Evolutionary conservation across 2,329 filamentous ascomycete genomes (phyloP).

Genomic region (Apiospora hydei): DNA sequence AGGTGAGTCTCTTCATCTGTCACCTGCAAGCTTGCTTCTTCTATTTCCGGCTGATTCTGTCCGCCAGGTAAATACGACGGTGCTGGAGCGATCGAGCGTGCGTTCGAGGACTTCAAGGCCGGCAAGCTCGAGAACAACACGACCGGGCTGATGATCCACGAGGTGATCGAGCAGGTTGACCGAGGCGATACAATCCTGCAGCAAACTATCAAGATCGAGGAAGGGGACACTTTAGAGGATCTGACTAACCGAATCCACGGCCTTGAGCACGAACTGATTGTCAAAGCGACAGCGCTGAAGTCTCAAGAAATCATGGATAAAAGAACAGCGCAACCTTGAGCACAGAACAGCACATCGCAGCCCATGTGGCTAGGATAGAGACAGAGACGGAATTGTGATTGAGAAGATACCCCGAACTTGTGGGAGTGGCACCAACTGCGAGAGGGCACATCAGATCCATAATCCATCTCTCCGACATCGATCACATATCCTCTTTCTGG

Average conservation of each 20-base stretch:
- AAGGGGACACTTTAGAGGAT: slow-evolving; percentile 68
- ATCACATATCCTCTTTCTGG: not conserved
- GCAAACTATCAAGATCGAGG: slow-evolving; percentile 70
- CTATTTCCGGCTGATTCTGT: slow-evolving; percentile 50
- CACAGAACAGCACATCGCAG: not conserved
- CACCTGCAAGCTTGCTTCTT: slow-evolving; percentile 60
- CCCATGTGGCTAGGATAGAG: not conserved
- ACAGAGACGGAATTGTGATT: not conserved
- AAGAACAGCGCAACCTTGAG: not conserved
- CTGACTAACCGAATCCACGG: slow-evolving; percentile 78
- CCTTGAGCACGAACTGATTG: slow-evolving; percentile 80
- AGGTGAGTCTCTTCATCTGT: slow-evolving; percentile 31
- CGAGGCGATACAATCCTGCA: slow-evolving; percentile 77
- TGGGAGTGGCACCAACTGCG: not conserved
- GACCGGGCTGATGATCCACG: slow-evolving; percentile 80
- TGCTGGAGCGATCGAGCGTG: slow-evolving; percentile 72
- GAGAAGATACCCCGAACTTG: slow-evolving; percentile 4
- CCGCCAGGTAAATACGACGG: slow-evolving; percentile 69
- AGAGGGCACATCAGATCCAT: not conserved
- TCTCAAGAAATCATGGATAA: slow-evolving; percentile 21
- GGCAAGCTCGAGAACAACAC: slow-evolving; percentile 65
- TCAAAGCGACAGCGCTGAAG: slow-evolving; percentile 66
- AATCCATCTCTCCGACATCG: slow-evolving; percentile 13
- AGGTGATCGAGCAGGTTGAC: slow-evolving; percentile 83
- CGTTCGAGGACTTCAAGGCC: slow-evolving; percentile 66